Evolutionary conservation across 106 monocot species (phyloP).

Genomic region (Dendrobium chrysotoxum): DNA sequence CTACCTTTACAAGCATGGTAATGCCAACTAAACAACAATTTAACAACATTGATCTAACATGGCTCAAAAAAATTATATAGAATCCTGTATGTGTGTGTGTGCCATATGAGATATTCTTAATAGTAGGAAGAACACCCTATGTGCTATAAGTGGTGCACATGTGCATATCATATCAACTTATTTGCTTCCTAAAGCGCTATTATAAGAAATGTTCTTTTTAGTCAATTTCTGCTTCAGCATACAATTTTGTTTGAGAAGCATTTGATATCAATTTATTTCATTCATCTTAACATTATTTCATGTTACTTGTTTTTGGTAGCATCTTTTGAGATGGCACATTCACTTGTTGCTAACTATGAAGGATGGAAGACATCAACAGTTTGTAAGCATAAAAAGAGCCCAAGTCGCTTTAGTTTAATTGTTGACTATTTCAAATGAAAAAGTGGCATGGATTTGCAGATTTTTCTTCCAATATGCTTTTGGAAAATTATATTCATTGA

Average conservation of each 20-base stretch:
- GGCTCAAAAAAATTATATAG: neutral
- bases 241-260: neutral
- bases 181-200: neutral
- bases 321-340: neutral
- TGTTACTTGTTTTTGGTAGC: neutral
- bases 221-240: neutral
- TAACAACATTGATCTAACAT: neutral
- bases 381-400: neutral
- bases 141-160: neutral
- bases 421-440: neutral
- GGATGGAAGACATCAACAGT: neutral
- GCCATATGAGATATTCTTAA: too few species aligned
- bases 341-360: neutral
- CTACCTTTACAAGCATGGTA: neutral
- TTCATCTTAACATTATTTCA: neutral
- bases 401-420: neutral
- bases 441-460: neutral
- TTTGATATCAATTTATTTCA: neutral
- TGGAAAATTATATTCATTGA: neutral
- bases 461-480: neutral
- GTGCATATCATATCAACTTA: neutral
- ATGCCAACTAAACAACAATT: neutral
- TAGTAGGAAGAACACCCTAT: neutral
- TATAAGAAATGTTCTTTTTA: neutral
- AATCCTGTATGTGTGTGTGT: neutral